Conservation (phyloP, 2,329 filamentous ascomycete genomes). For the Paecilomyces sp. region DNA sequence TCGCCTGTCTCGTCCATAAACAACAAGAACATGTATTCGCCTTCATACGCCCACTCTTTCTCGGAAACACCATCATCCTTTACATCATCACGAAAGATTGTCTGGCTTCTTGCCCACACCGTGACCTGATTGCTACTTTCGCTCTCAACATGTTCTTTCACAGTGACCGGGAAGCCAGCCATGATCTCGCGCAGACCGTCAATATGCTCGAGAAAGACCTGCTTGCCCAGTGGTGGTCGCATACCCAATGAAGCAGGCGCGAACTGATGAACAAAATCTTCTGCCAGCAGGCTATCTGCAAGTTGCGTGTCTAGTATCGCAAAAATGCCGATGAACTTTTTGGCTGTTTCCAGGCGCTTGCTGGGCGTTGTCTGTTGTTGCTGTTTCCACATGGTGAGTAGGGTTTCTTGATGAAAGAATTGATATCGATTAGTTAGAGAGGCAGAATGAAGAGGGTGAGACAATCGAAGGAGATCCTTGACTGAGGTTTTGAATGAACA, state of each 20-base stretch:
- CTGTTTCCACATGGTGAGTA: not conserved
- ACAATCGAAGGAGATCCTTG: too few species aligned
- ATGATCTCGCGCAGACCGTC: slow-evolving; percentile 4
- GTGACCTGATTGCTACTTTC: slow-evolving; percentile 14
- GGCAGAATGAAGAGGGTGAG: too few species aligned
- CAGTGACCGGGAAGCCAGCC: slow-evolving; percentile 7
- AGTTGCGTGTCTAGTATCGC: not conserved
- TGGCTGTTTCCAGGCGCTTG: not conserved
- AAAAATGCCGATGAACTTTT: not conserved
- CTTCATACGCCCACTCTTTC: slow-evolving; percentile 19
- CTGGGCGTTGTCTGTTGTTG: not conserved
- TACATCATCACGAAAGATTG: slow-evolving; percentile 17
- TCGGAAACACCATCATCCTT: slow-evolving; percentile 10
- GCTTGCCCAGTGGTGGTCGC: slow-evolving; percentile 2
- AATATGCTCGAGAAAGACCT: slow-evolving; percentile 6
- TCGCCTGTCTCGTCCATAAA: slow-evolving; percentile 19
- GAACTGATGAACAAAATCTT: not conserved
- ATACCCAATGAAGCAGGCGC: not conserved
- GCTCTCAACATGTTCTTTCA: slow-evolving; percentile 8
- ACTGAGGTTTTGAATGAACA: too few species aligned
- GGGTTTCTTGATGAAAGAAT: too few species aligned
- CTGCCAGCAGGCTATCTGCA: not conserved
- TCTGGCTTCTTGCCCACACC: slow-evolving; percentile 18
- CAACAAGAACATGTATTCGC: slow-evolving; percentile 27
- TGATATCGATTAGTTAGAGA: too few species aligned